Conservation (phyloP, 2,329 filamentous ascomycete genomes). For the Atkinsonella hypoxylon region DNA sequence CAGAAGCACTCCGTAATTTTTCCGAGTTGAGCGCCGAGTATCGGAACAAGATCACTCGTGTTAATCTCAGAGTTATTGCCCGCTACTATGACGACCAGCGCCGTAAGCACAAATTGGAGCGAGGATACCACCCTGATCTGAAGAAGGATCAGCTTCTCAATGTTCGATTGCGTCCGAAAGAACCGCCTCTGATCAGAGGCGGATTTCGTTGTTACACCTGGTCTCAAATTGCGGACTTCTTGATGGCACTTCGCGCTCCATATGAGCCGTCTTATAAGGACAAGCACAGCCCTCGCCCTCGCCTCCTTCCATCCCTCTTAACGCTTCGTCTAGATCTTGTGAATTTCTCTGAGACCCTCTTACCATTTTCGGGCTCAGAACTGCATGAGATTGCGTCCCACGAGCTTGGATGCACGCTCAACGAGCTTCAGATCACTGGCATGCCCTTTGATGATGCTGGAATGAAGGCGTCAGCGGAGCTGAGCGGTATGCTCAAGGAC, state of each 20-base stretch:
- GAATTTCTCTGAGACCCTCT: conserved; percentile 36
- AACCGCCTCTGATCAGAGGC: conserved; percentile 33
- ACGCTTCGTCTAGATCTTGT: conserved; percentile 41
- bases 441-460: conserved; percentile 38
- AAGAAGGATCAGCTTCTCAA: conserved; percentile 29
- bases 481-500: conserved; percentile 40
- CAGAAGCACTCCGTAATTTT: conserved; percentile 36
- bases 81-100: conserved; percentile 42
- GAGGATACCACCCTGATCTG: conserved; percentile 30
- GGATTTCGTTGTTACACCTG: conserved; percentile 44
- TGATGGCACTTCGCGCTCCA: conserved; percentile 38
- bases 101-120: conserved; percentile 28
- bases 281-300: conserved; percentile 24
- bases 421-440: conserved; percentile 41
- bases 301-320: conserved; percentile 34
- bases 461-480: conserved; percentile 32
- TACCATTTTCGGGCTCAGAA: conserved; percentile 33
- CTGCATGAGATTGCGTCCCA: conserved; percentile 42
- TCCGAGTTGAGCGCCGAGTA: conserved; percentile 29
- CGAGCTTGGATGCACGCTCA: conserved; percentile 39
- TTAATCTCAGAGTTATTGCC: conserved; percentile 42
- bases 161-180: conserved; percentile 30
- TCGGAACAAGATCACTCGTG: conserved; percentile 31
- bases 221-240: conserved; percentile 41
- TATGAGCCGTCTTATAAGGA: conserved; percentile 29